Conservation (phyloP, 345 rosid genomes). For the Eucalyptus regnans region DNA sequence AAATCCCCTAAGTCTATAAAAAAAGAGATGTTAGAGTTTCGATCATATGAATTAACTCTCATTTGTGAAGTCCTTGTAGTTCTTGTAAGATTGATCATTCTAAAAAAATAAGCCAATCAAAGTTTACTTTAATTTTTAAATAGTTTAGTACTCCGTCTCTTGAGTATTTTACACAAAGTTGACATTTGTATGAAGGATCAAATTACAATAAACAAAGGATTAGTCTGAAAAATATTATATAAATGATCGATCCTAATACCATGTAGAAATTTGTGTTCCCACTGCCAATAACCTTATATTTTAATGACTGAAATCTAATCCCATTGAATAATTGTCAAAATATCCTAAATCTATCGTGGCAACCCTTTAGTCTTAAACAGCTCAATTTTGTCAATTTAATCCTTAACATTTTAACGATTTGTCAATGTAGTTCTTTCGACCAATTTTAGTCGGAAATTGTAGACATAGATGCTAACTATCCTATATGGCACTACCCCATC, state of each 20-base stretch:
- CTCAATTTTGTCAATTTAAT: background rate
- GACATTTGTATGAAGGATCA: background rate
- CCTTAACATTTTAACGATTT: background rate
- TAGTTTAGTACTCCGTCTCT: background rate
- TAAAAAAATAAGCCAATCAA: background rate
- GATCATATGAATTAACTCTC: background rate
- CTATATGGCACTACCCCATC: fast-evolving
- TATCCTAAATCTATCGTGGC: background rate
- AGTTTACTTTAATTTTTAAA: background rate
- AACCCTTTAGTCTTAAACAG: background rate
- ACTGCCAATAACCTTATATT: background rate
- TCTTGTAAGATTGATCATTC: background rate
- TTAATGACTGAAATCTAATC: background rate
- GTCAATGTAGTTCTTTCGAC: fast-evolving
- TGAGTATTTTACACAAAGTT: background rate
- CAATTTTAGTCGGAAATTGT: background rate
- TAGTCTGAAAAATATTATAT: background rate
- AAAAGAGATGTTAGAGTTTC: background rate
- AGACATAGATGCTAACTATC: fast-evolving
- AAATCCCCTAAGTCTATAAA: background rate
- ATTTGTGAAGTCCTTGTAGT: background rate
- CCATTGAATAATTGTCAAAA: background rate
- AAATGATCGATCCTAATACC: background rate
- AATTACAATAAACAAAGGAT: background rate
- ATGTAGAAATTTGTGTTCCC: background rate